phyloP scores from a whole-genome alignment of 257 asterid species.

The Prunella vulgaris region DNA sequence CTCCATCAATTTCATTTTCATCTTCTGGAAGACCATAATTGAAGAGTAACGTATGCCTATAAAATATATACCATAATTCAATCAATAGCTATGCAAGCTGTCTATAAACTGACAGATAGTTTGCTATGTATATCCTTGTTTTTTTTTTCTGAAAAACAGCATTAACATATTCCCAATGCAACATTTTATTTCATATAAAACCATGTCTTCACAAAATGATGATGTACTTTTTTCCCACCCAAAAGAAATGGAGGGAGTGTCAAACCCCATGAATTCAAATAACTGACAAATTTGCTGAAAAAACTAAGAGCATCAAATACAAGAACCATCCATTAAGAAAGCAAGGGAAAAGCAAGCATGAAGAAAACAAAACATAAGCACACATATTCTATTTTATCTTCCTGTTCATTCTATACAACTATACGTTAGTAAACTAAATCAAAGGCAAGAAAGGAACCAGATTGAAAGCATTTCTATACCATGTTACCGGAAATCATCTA shows the following conservation, averaged over 20 bases:
- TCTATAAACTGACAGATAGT: slow-evolving; percentile 1
- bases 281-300: not conserved
- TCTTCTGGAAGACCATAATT: slow-evolving; percentile 66
- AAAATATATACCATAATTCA: slow-evolving; percentile 4
- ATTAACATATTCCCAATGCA: not conserved
- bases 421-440: not conserved
- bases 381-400: not conserved
- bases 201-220: not conserved
- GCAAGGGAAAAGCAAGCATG: not conserved
- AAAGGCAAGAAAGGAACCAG: not conserved
- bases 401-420: not conserved
- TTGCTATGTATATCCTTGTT: not conserved
- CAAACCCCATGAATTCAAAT: not conserved
- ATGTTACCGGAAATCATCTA: not conserved
- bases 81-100: not conserved
- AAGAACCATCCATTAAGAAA: not conserved
- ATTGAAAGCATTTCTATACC: not conserved
- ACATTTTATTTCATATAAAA: not conserved
- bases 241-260: not conserved
- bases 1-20: slow-evolving; percentile 36
- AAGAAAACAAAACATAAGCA: not conserved
- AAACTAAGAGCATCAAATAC: not conserved
- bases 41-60: slow-evolving; percentile 80
- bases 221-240: not conserved
- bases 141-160: too few relatives aligned